Evolutionary conservation across 306 rosid genomes (phyloP).

Genomic region (Amphicarpaea edgeworthii): DNA sequence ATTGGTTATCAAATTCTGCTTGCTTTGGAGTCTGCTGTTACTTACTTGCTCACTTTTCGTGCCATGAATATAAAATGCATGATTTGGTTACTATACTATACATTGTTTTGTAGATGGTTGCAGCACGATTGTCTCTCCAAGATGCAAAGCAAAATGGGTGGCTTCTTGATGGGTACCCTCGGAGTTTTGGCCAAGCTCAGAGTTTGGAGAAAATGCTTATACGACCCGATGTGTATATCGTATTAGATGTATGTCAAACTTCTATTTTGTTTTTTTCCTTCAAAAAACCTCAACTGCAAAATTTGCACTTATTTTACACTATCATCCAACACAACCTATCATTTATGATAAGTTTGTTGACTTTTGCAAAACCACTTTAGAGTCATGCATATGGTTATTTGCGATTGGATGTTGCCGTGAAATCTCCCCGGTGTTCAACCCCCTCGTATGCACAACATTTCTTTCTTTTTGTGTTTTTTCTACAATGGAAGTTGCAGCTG

Average conservation of each 20-base stretch:
- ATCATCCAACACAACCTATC: no score
- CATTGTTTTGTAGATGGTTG: conserved; percentile 72
- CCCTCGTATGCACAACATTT: no score
- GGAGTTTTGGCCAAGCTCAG: conserved; percentile 79
- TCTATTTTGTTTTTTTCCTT: not conserved
- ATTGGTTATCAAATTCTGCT: conserved; percentile 31
- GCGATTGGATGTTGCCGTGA: no score
- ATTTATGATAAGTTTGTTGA: no score
- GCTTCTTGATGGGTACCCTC: conserved; percentile 98
- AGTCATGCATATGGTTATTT: no score
- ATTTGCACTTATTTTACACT: no score
- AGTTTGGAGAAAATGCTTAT: conserved; percentile 78
- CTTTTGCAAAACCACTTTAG: no score
- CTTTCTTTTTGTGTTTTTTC: no score
- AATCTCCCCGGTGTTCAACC: no score
- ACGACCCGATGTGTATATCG: conserved; percentile 76
- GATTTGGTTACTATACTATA: not conserved
- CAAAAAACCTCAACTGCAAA: not conserved
- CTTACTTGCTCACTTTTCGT: conserved; percentile 21
- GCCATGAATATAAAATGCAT: conserved; percentile 21
- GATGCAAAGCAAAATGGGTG: conserved; percentile 86
- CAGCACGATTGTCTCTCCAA: conserved; percentile 65
- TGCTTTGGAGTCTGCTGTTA: conserved; percentile 17
- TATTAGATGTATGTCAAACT: conserved; percentile 75
- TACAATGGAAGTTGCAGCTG: no score